Evolutionary conservation across 768 basidiomycete species (phyloP), one percentile per base, ranked within the genome.

Genomic region (Mycena maculata): DNA sequence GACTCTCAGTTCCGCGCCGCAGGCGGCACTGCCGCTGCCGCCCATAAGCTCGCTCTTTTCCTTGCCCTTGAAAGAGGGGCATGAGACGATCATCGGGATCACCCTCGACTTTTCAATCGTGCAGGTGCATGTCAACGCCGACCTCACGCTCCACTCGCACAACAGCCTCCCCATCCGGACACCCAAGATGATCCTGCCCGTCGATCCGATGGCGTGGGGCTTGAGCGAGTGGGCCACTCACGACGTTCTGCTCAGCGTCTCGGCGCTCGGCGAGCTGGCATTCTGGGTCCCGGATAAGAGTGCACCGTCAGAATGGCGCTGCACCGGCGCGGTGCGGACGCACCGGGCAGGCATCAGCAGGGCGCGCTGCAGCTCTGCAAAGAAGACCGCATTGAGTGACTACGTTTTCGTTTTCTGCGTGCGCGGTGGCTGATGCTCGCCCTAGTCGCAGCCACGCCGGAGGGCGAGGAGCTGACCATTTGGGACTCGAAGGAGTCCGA

Each of bases 401-500:
- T 81, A 54, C 15, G 44, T 12, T 69, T 68, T 44, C 38, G 25
- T 38, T 52, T 44, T 30, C 38, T 20, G 41, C 10, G 11, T 16
- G 4, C 10, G 20, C 27, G n/a, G 31, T 44, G 30, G 9, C 57
- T 68, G 56, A 63, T 57, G 62, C 71, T 25, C 55, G 63, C 39
- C 50, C 45, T 62, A 95, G 94, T 95, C 67, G 88, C 91, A 16
- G 80, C 85, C 6, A 76, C 80, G 18, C 72, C 82, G 0, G 85
- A 87, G 22, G 91, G 91, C 0, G 85, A 92, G 64, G 94, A 96
- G 74, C 78, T 98, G 49, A 95, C 95, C 0, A 95, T 99, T 20
- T 99, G 97, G 97, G 95, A 98, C 77, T 98, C 96, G 0, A 92
- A 92, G 56, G 93, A 93, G 77, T 96, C 93, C 20, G 94, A 97